Base-by-base conservation (phyloP, 306 rosid genomes). In the Ziziphus jujuba region DNA sequence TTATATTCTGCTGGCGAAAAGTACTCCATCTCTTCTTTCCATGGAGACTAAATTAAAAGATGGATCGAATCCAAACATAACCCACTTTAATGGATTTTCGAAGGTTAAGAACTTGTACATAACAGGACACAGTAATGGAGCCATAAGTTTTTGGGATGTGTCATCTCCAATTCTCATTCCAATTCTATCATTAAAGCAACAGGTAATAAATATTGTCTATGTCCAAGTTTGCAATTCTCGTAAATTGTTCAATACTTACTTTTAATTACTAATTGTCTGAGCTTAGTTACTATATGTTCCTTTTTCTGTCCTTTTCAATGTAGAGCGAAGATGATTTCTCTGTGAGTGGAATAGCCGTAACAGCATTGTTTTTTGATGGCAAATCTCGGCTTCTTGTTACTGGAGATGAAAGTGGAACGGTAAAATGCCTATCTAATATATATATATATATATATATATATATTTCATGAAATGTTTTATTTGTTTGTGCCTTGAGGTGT, bases 371-470 rank as follows among this genome's bases (percentile, higher is more conserved):
- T 66, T 82, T 89, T 44, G 80, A 87, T 63, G 67, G 49, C 68
- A 81, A 71, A 44, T 67, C 84, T 28, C 78, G 59, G 57, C 85
- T 87, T 70, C 81, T 92, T 76, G 81, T 89, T 84, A 84, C 98
- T 67, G 98, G 98, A 71, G 96, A 92, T 65, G 87, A 89, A 55
- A 86, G 85, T 70, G 98, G 98, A 79, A 84, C 40, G 84, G 98
- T 92, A 67, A 87, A 79, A 43, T 75, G 63, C 44, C 45, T 56
- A 35, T 59, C 66, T n/a, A 20, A 28, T 28, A 28, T 28, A 28
- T 28, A 28, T 1, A 28, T 28, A 28, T 28, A 28, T n/a, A 28
- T 28, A 28, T 28, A 28, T 28, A 28, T 1, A 28, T 28, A 28
- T 28, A 28, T n/a, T 35, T 38, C 45, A 56, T 16, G 6, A 57